A percentile compares a stretch with the other conserved stretches of the same genome.
These are phyloP conservation scores for Aquilaria sinensis DNA, from an alignment of 345 rosid species.

Conservation along the genomic window DNA sequence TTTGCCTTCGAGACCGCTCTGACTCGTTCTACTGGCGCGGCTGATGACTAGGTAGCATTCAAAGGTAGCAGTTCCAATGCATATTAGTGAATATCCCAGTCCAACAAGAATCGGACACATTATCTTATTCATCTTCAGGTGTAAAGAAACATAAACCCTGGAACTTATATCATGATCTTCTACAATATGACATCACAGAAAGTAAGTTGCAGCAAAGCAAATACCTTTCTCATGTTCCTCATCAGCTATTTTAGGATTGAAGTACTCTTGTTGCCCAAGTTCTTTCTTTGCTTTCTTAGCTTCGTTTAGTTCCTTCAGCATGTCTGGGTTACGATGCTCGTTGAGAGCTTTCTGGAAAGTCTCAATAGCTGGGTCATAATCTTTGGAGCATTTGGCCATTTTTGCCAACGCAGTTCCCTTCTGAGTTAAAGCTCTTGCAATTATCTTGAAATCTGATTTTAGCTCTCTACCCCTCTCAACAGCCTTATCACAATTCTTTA, in stretches of 20 bases:
- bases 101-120: too few species aligned
- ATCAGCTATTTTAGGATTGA: constrained; percentile 79
- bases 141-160: too few species aligned
- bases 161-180: neutral
- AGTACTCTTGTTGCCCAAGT: constrained; percentile 84
- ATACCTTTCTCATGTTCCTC: constrained; percentile 98
- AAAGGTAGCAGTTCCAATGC: neutral
- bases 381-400: constrained; percentile 74
- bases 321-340: constrained; percentile 97
- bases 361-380: constrained; percentile 87
- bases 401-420: constrained; percentile 86
- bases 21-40: too few species aligned
- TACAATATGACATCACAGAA: neutral
- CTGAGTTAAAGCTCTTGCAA: constrained; percentile 95
- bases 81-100: too few species aligned
- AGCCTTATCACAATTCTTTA: constrained; percentile 88
- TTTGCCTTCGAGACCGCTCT: too few species aligned
- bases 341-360: constrained; percentile 99
- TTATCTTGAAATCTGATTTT: constrained; percentile 91
- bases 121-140: too few species aligned
- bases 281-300: constrained; percentile 95
- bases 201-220: neutral
- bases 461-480: constrained; percentile 98
- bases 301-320: constrained; percentile 83
- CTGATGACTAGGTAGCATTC: too few species aligned